Base-by-base conservation (phyloP, 805 yeast genomes). In the Phaffomyces thermotolerans region DNA sequence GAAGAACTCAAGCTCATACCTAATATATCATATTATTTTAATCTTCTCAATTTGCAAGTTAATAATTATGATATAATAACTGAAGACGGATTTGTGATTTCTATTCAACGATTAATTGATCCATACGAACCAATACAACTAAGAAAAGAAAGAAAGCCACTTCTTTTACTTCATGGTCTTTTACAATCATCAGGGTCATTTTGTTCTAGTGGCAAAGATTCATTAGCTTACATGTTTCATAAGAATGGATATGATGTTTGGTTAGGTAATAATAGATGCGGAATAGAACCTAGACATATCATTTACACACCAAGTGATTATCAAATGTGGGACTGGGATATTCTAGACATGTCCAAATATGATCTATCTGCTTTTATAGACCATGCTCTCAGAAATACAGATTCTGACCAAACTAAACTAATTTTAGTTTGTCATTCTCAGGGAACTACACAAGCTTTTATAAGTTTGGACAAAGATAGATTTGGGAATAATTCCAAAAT, bases 241-340 rank as follows among this genome's bases (percentile, higher is more conserved):
- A 65, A 68, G 29, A 62, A 68, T 23, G 90, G 93, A 0, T 86
- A 72, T 55, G 96, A 89, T 52, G 88, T 89, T 8, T 89, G 96
- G 96, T 60, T 89, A 43, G 96, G 96, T 1, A 87, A 89, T 57
- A 90, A 89, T 57, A 66, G 99, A 49, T 83, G 96, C 51, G 95
- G 96, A 6, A 84, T 90, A 58, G 68, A 75, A 34, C 85, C 95
- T 0, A 66, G 71, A 41, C 95, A 90, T 65, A 62, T 69, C 46
- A 62, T 62, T 44, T 71, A 68, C 48, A 65, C 68, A 32, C 48
- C 65, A 5, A 52, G 54, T 44, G 73, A 75, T 52, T 68, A 69
- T 2, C 55, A 68, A 40, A 84, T 84, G 78, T 91, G 99, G 99
- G 80, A 84, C 52, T 91, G 99, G 99, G 91, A 86, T 56, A 73